Base-by-base conservation (phyloP, 352 stramenopile species). In the Phytopythium mirpurense region DNA sequence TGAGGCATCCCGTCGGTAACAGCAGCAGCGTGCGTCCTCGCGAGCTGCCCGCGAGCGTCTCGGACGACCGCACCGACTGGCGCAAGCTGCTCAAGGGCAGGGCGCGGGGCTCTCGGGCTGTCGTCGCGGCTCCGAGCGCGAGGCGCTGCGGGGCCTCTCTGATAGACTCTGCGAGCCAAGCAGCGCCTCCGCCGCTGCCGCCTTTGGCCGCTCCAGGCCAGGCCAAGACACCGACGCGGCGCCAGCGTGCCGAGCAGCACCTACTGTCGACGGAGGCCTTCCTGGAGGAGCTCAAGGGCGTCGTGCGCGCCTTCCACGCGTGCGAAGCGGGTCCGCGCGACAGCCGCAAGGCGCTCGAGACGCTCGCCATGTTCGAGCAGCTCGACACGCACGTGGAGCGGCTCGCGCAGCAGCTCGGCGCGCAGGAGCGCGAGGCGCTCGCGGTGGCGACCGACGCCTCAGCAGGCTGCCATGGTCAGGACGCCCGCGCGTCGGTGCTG, bases 11-110 rank as follows among this genome's bases (percentile, higher is more conserved):
- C n/a, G n/a, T n/a, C n/a, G 18, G 27, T 24, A 64, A 51, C 31
- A 68, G 56, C n/a, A 82, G 54, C 45, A 85, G 74, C 18, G 60
- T 80, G 12, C 59, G 70, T 15, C 74, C 77, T 0, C 82, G 63
- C 1, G 74, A 85, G 24, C 51, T 62, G 8, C 77, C 70, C 1
- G 56, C 70, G 21, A 77, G 59, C 31, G 85, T 85, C 57, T 77
- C 74, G 16, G 77, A 88, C 26, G 77, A 88, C 23, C 63, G 62
- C 5, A 88, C 77, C 1, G 77, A 88, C 53, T 88, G 77, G 77
- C 63, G 62, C 36, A 88, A 88, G 29, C 46, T 85, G 35, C 66
- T 88, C 14, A 88, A 88, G 47, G 57, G 72, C 2, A 48, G 26
- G 38, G 48, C 53, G 3, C n/a, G 31, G 5, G 29, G 44, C 44